Evolutionary conservation across 495 filamentous ascomycete species (phyloP).

Genomic region (Xylaria longipes): DNA sequence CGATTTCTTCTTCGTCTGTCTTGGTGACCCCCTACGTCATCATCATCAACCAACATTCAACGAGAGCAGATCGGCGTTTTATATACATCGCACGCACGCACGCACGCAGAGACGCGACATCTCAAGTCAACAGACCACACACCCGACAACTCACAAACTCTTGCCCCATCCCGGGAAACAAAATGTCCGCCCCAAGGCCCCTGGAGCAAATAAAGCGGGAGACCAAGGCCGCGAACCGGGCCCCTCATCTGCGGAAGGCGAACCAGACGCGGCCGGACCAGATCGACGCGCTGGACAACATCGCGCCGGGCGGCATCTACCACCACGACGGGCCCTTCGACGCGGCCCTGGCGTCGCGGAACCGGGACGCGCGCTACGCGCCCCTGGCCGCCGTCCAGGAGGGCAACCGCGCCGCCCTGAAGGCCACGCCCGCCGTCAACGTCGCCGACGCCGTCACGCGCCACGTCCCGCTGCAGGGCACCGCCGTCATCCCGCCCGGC

Average conservation of each 20-base stretch:
- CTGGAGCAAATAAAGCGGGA: slow-evolving; percentile 57
- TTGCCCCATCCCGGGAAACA: neutral
- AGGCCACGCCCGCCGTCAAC: slow-evolving; percentile 82
- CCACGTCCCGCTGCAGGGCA: slow-evolving; percentile 86
- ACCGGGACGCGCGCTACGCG: slow-evolving; percentile 64
- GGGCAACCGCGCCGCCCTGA: slow-evolving; percentile 78
- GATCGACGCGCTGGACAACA: slow-evolving; percentile 79
- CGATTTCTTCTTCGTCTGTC: neutral
- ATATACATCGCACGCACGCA: neutral
- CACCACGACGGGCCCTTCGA: slow-evolving; percentile 96
- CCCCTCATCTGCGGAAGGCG: slow-evolving; percentile 66
- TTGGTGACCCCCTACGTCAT: neutral
- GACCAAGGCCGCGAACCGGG: slow-evolving; percentile 64
- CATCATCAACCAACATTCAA: neutral
- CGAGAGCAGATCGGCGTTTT: neutral
- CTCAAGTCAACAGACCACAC: neutral
- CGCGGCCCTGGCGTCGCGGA: slow-evolving; percentile 75
- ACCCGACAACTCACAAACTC: neutral
- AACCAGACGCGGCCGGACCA: slow-evolving; percentile 73
- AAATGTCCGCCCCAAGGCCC: neutral
- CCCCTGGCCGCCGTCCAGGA: slow-evolving; percentile 79
- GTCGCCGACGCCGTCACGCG: slow-evolving; percentile 74
- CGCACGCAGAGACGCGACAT: neutral
- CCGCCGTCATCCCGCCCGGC: slow-evolving; percentile 77
- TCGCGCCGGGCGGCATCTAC: slow-evolving; percentile 63